These are phyloP conservation scores for Lachnellula arida DNA, from an alignment of 2,329 filamentous ascomycete genomes.

Conservation along the genomic window DNA sequence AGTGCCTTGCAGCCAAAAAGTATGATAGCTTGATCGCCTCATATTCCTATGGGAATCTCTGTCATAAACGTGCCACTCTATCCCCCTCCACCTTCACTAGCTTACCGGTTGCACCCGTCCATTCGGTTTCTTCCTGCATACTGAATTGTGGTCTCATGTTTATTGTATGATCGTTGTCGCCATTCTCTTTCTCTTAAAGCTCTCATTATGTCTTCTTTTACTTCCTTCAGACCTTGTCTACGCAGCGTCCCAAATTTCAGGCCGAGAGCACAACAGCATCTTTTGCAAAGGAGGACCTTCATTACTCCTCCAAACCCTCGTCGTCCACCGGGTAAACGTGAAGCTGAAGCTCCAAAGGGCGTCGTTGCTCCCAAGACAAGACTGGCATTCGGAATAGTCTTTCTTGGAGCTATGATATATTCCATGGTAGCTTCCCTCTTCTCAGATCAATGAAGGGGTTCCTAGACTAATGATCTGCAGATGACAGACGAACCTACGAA, in stretches of 20 bases:
- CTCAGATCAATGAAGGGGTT: slow-evolving; percentile 6
- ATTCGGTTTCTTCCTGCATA: slow-evolving; percentile 10
- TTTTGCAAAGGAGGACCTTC: slow-evolving; percentile 22
- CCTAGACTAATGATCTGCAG: slow-evolving; percentile 22
- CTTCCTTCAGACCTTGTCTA: slow-evolving; percentile 18
- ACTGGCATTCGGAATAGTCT: slow-evolving; percentile 43
- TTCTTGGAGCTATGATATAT: slow-evolving; percentile 45
- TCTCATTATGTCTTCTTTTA: slow-evolving; percentile 23
- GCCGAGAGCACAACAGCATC: slow-evolving; percentile 10
- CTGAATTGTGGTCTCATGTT: slow-evolving; percentile 25
- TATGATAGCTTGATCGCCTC: not conserved
- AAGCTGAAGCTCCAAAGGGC: slow-evolving; percentile 8
- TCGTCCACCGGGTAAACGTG: slow-evolving; percentile 4
- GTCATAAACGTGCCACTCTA: not conserved
- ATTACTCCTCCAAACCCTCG: slow-evolving; percentile 17
- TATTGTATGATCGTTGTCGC: slow-evolving; percentile 16
- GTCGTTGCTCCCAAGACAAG: slow-evolving; percentile 44
- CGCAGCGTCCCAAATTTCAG: slow-evolving; percentile 17
- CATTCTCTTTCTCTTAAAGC: slow-evolving; percentile 8
- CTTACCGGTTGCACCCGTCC: slow-evolving; percentile 1
- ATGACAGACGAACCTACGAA: slow-evolving; percentile 32
- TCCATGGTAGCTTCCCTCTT: slow-evolving; percentile 39
- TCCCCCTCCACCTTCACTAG: not conserved
- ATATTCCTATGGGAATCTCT: not conserved
- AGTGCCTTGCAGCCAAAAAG: not conserved